Conservation (phyloP, 768 basidiomycete species). For the Leccinum sublutescens region DNA sequence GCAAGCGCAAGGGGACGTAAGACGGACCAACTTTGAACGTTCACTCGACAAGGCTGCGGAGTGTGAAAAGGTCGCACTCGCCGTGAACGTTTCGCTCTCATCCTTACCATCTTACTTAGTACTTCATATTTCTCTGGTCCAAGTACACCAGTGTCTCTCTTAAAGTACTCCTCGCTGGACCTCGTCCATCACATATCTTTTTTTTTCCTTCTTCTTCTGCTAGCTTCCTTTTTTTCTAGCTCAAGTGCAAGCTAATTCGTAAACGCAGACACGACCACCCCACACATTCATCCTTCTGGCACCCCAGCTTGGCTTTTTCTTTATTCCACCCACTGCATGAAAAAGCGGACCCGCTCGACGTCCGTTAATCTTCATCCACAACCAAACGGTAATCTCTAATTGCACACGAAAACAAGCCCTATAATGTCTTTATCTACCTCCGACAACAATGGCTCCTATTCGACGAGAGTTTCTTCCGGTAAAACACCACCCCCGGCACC, state of each 20-base stretch:
- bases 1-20: not conserved
- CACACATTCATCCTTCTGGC: conserved; percentile 19
- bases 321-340: conserved; percentile 30
- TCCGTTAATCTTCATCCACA: conserved; percentile 37
- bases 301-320: conserved; percentile 15
- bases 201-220: conserved; percentile 1
- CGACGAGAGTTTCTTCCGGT: conserved; percentile 77
- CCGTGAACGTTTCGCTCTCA: conserved; percentile 28
- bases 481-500: conserved; percentile 91
- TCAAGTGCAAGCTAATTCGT: conserved; percentile 34
- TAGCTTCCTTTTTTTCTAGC: conserved; percentile 13
- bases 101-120: conserved; percentile 40
- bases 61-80: conserved; percentile 31
- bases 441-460: conserved; percentile 80
- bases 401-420: conserved; percentile 50
- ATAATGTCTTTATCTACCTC: conserved; percentile 92
- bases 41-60: conserved; percentile 26
- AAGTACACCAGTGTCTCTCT: conserved; percentile 32
- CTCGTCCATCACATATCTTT: conserved; percentile 32
- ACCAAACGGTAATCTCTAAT: conserved; percentile 76
- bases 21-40: not conserved
- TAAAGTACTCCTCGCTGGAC: conserved; percentile 35
- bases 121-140: conserved; percentile 36
- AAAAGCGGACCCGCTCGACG: conserved; percentile 26
- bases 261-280: conserved; percentile 28